phyloP scores from a whole-genome alignment of 2,329 filamentous ascomycete genomes.

The Paracoccidioides brasiliensis region DNA sequence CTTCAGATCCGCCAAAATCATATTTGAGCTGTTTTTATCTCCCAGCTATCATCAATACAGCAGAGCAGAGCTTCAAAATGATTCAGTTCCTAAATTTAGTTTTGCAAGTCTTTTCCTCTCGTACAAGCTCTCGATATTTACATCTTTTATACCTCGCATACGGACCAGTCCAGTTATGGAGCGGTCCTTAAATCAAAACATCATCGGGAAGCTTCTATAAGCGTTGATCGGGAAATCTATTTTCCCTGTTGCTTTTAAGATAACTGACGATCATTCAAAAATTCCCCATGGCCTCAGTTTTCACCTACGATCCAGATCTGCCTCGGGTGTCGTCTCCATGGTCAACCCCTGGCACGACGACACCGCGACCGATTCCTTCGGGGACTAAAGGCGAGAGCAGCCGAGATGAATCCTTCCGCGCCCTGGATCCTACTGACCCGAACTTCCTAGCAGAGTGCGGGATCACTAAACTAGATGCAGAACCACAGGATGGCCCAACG shows the following conservation, averaged over 20 bases:
- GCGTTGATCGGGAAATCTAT: neutral
- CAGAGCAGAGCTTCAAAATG: conserved; percentile 12
- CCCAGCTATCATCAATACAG: too few species aligned
- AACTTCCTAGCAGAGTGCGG: conserved; percentile 42
- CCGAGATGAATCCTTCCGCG: conserved; percentile 21
- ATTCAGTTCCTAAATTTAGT: conserved; percentile 10
- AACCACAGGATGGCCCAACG: conserved; percentile 85
- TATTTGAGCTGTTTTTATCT: neutral
- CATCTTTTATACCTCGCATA: neutral
- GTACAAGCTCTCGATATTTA: conserved; percentile 7
- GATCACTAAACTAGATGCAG: conserved; percentile 67
- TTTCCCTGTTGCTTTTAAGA: neutral
- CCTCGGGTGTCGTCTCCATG: conserved; percentile 84
- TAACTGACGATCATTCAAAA: neutral
- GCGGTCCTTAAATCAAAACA: neutral
- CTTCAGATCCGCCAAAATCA: neutral
- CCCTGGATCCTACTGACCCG: conserved; percentile 28
- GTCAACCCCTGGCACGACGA: conserved; percentile 46
- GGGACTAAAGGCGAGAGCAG: conserved; percentile 15
- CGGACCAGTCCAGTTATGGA: neutral
- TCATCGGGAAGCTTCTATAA: neutral
- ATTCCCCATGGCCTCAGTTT: conserved; percentile 70
- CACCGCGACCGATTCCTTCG: conserved; percentile 22
- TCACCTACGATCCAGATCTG: conserved; percentile 84
- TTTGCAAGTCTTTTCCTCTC: conserved; percentile 8